Percentiles rank a stretch among this genome's conserved stretches.
Conservation (phyloP, 495 filamentous ascomycete genomes). For the Hypoxylon crocopeplum region DNA sequence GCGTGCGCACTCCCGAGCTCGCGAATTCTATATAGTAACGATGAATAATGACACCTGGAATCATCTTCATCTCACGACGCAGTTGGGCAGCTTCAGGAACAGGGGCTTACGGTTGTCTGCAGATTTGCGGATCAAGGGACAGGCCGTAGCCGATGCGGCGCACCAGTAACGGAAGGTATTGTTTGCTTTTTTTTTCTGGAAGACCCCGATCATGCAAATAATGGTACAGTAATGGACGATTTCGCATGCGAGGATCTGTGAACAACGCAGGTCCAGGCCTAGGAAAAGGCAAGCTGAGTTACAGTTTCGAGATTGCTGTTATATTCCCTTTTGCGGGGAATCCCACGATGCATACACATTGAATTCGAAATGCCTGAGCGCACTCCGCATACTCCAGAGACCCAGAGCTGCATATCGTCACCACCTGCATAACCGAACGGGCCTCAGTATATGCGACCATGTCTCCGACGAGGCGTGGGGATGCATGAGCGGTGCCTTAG, state of each 20-base stretch:
- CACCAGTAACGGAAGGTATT: constrained; percentile 36
- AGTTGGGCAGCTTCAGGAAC: constrained; percentile 41
- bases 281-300: constrained; percentile 14
- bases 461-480: constrained; percentile 46
- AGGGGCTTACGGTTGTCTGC: constrained; percentile 40
- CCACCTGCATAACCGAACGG: constrained; percentile 49
- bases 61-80: constrained; percentile 36
- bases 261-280: constrained; percentile 29
- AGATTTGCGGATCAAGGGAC: constrained; percentile 43
- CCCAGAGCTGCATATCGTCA: constrained; percentile 35
- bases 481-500: constrained; percentile 39
- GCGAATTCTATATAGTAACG: constrained; percentile 22
- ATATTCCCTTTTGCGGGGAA: constrained; percentile 33
- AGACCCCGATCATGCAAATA: constrained; percentile 38
- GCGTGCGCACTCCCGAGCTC: constrained; percentile 24
- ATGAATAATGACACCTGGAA: constrained; percentile 27
- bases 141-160: constrained; percentile 44
- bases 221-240: constrained; percentile 35
- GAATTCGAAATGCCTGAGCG: constrained; percentile 33
- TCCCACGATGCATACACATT: constrained; percentile 23
- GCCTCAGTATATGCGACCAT: constrained; percentile 49
- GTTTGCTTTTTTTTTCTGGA: constrained; percentile 35
- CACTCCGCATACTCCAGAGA: constrained; percentile 36
- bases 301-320: constrained; percentile 29
- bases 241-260: constrained; percentile 32